These are phyloP conservation scores for Starmera pachycereana DNA, from an alignment of 805 yeast genomes.

Conservation along the genomic window DNA sequence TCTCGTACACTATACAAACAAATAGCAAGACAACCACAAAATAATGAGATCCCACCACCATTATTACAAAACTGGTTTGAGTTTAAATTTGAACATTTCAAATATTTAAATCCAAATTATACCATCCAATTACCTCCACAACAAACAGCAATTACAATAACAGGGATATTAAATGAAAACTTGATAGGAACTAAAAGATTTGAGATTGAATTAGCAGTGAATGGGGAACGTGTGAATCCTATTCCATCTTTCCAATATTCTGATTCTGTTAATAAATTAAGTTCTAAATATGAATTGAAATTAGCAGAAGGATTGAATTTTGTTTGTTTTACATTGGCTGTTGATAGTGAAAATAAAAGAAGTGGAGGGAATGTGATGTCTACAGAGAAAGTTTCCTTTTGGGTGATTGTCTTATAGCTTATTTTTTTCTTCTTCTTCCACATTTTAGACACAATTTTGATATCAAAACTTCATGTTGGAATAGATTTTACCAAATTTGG, in stretches of 20 bases:
- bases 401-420: conserved; percentile 26
- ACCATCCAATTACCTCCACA: conserved; percentile 36
- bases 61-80: conserved; percentile 25
- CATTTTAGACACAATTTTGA: too few relatives aligned
- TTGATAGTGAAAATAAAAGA: conserved; percentile 17
- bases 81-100: conserved; percentile 25
- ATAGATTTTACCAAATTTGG: not conserved
- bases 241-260: conserved; percentile 32
- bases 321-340: conserved; percentile 28
- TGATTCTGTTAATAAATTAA: conserved; percentile 17
- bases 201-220: conserved; percentile 27
- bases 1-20: conserved; percentile 20
- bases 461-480: too few relatives aligned
- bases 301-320: conserved; percentile 36
- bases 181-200: conserved; percentile 27
- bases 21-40: conserved; percentile 11
- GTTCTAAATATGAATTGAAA: conserved; percentile 33
- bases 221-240: conserved; percentile 34
- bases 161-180: conserved; percentile 32
- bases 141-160: conserved; percentile 35
- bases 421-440: too few relatives aligned
- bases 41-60: conserved; percentile 9
- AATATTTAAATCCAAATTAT: conserved; percentile 26
- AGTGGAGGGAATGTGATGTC: conserved; percentile 16
- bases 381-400: conserved; percentile 25